These are phyloP conservation scores for Fusarium sp. DNA, from an alignment of 2,329 filamentous ascomycete species.

Conservation along the genomic window DNA sequence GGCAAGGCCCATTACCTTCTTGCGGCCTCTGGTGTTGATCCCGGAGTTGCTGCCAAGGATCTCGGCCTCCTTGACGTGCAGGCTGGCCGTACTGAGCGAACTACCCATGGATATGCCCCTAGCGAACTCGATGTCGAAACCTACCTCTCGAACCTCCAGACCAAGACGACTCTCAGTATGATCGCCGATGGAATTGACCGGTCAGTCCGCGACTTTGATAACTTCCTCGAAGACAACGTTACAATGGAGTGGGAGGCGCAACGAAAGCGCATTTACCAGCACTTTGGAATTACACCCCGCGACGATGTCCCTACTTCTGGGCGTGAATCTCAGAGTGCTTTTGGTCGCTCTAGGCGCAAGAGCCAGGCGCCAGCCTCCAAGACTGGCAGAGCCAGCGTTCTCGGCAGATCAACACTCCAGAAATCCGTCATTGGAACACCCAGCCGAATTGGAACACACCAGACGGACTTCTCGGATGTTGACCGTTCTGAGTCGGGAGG, in stretches of 20 bases:
- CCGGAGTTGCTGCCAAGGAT: conserved; percentile 86
- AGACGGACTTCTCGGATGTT: conserved; percentile 76
- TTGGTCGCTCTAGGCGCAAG: conserved; percentile 70
- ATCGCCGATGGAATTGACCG: conserved; percentile 91
- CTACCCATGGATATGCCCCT: conserved; percentile 56
- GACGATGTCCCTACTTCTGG: conserved; percentile 60
- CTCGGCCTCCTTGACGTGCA: conserved; percentile 81
- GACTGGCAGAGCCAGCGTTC: conserved; percentile 62
- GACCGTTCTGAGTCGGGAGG: conserved; percentile 65
- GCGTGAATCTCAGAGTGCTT: conserved; percentile 66
- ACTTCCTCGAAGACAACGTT: conserved; percentile 93
- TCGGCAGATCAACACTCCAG: conserved; percentile 75
- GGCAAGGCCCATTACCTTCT: conserved; percentile 88
- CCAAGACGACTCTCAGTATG: conserved; percentile 91
- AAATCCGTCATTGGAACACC: conserved; percentile 90
- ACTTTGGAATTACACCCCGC: conserved; percentile 85
- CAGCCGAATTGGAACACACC: conserved; percentile 73
- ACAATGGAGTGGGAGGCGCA: conserved; percentile 97
- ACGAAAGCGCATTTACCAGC: conserved; percentile 91
- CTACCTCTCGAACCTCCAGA: conserved; percentile 87
- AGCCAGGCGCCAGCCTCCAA: conserved; percentile 62
- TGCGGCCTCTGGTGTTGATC: conserved; percentile 92
- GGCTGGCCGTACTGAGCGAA: conserved; percentile 60
- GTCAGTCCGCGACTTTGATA: conserved; percentile 91
- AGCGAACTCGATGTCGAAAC: conserved; percentile 78